Percentiles rank a stretch among this genome's conserved stretches.
Conservation (phyloP, 2,329 filamentous ascomycete species). For the Aspergillus felis region DNA sequence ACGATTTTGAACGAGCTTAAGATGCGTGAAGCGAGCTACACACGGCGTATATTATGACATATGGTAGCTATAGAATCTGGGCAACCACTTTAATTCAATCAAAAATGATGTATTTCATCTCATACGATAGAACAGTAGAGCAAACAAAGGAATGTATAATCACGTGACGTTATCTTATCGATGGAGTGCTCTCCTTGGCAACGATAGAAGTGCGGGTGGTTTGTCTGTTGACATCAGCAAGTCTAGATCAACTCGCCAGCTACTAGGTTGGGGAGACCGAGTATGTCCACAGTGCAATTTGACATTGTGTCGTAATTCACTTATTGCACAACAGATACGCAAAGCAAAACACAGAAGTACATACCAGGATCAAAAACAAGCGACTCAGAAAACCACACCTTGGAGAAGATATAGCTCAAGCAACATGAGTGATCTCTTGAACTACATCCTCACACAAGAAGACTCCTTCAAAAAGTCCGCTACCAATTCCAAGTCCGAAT, state of each 20-base stretch:
- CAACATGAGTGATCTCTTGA: slow-evolving; percentile 57
- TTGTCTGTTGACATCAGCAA: not conserved
- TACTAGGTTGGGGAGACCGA: not conserved
- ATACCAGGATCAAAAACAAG: not conserved
- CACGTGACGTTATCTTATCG: not conserved
- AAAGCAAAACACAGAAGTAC: not conserved
- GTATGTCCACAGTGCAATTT: not conserved
- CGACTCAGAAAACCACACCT: not conserved
- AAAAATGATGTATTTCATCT: not conserved
- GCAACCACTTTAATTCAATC: slow-evolving; percentile 1
- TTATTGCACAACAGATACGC: not conserved
- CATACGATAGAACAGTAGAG: not conserved
- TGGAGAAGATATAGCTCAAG: not conserved
- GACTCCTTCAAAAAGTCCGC: slow-evolving; percentile 55
- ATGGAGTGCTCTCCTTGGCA: slow-evolving; percentile 7
- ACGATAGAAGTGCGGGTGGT: not conserved
- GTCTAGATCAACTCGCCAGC: not conserved
- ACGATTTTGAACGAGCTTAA: slow-evolving; percentile 47
- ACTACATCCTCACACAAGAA: slow-evolving; percentile 61
- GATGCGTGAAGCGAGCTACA: slow-evolving; percentile 5
- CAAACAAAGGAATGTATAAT: not conserved
- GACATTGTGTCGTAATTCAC: not conserved
- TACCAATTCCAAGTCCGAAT: slow-evolving; percentile 25
- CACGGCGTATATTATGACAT: slow-evolving; percentile 16
- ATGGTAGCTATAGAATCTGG: slow-evolving; percentile 18